Evolutionary conservation across 2,329 filamentous ascomycete species (phyloP).

Genomic region (Claviceps sp.): DNA sequence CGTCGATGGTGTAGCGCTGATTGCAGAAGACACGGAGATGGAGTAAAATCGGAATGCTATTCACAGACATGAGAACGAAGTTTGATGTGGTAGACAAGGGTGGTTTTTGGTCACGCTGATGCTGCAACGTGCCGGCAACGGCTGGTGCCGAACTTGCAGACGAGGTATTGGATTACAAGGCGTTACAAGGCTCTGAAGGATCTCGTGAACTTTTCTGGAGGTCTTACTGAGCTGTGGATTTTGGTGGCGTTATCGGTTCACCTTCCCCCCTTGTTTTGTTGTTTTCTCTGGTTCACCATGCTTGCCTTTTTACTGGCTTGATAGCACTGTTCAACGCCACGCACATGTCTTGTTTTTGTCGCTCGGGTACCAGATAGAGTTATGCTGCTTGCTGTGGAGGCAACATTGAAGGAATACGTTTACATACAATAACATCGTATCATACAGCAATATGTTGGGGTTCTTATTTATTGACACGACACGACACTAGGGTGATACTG

Average conservation of each 20-base stretch:
- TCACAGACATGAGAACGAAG: background rate
- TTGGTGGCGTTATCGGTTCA: conserved; percentile 4
- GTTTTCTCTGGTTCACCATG: background rate
- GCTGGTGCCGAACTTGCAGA: conserved; percentile 7
- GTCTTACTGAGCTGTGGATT: conserved; percentile 10
- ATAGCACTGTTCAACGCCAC: conserved; percentile 1
- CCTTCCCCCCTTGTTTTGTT: background rate
- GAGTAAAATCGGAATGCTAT: conserved; percentile 15
- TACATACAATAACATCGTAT: background rate
- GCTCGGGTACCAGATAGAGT: conserved; percentile 1
- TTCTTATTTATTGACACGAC: background rate
- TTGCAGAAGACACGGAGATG: conserved; percentile 30
- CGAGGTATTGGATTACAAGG: conserved; percentile 13
- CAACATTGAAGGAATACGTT: background rate
- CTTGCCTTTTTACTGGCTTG: background rate
- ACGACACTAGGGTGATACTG: background rate
- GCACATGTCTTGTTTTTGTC: background rate
- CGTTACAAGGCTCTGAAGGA: conserved; percentile 25
- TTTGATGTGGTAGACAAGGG: background rate
- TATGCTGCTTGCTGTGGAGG: background rate
- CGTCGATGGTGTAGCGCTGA: conserved; percentile 31
- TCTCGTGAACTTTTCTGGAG: conserved; percentile 18
- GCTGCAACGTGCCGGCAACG: background rate
- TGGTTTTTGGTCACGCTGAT: background rate
- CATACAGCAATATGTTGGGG: background rate